Evolutionary conservation across 192 early-diverging fungal species (phyloP).

Genomic region (Rhizophagus prolifer): DNA sequence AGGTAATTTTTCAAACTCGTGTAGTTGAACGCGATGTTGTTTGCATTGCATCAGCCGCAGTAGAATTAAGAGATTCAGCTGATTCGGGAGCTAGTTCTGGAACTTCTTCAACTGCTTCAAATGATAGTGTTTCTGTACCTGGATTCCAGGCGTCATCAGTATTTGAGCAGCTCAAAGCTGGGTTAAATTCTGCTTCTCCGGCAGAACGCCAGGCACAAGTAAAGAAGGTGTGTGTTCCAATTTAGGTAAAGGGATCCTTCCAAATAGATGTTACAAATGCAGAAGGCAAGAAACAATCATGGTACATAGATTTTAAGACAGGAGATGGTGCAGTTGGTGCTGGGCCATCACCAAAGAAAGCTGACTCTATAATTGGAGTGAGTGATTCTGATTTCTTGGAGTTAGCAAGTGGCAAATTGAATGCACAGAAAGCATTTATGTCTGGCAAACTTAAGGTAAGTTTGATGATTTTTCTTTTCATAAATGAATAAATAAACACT

Average conservation of each 20-base stretch:
- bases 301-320: conserved; percentile 84
- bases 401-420: conserved; percentile 76
- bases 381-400: conserved; percentile 81
- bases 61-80: conserved; percentile 66
- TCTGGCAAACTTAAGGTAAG: conserved; percentile 80
- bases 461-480: background rate
- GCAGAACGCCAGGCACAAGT: conserved; percentile 63
- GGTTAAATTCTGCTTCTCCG: conserved; percentile 52
- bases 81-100: conserved; percentile 38
- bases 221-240: conserved; percentile 53
- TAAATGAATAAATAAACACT: too few species aligned
- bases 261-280: conserved; percentile 56
- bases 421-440: conserved; percentile 88
- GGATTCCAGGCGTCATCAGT: conserved; percentile 75
- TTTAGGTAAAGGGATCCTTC: conserved; percentile 16
- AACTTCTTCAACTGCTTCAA: conserved; percentile 35
- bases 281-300: conserved; percentile 62
- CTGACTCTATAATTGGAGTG: conserved; percentile 70
- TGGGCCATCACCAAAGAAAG: conserved; percentile 60
- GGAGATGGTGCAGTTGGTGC: conserved; percentile 60
- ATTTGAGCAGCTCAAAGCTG: conserved; percentile 65
- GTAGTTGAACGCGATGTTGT: conserved; percentile 91
- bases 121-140: conserved; percentile 50
- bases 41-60: conserved; percentile 89
- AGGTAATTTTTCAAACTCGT: conserved; percentile 91